A percentile compares a stretch with the other conserved stretches of the same genome.
These are phyloP conservation scores for Blastobotrys illinoisensis DNA, from an alignment of 1,139 yeast genomes.

Conservation along the genomic window DNA sequence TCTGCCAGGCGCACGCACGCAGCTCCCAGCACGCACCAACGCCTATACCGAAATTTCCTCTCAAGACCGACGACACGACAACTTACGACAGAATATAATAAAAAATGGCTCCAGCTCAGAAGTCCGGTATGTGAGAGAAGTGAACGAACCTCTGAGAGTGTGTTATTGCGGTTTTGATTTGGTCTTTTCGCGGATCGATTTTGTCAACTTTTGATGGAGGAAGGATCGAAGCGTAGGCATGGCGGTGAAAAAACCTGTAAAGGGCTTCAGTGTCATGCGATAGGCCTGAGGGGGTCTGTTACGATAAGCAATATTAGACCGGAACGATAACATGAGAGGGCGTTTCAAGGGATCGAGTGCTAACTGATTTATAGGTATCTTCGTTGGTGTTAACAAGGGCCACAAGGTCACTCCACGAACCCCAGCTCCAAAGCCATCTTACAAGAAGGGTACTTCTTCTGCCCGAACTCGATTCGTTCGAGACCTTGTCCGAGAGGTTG, in stretches of 20 bases:
- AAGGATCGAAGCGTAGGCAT: too few species aligned
- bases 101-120: conserved; percentile 39
- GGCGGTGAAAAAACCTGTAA: too few species aligned
- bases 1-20: neutral
- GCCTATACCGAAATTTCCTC: conserved; percentile 13
- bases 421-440: conserved; percentile 89
- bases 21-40: conserved; percentile 10
- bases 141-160: neutral
- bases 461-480: conserved; percentile 96
- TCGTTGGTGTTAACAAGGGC: conserved; percentile 99
- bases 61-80: neutral
- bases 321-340: neutral
- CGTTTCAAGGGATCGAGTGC: neutral
- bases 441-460: conserved; percentile 96
- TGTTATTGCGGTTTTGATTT: neutral
- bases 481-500: conserved; percentile 91
- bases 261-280: too few species aligned
- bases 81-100: conserved; percentile 11
- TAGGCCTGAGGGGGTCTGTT: too few species aligned
- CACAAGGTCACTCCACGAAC: conserved; percentile 93
- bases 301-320: too few species aligned
- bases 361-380: conserved; percentile 59
- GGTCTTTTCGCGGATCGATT: neutral
- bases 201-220: neutral
- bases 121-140: conserved; percentile 36